Conservation (phyloP, 495 filamentous ascomycete genomes). For the Aspergillus baeticus region DNA sequence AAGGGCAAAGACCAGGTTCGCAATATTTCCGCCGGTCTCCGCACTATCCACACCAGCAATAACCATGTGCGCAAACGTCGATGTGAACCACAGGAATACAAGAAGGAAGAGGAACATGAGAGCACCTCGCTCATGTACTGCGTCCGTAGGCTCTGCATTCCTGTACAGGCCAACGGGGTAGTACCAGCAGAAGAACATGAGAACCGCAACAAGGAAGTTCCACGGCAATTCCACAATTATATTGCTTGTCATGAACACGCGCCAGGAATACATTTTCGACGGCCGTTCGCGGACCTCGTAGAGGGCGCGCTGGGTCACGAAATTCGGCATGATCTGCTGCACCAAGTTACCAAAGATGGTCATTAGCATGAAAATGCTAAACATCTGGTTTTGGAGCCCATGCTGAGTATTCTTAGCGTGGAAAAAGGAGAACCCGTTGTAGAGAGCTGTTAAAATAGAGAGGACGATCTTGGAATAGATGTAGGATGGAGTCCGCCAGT, state of each 20-base stretch:
- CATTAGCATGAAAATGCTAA: slow-evolving; percentile 83
- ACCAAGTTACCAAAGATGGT: slow-evolving; percentile 80
- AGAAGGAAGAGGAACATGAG: slow-evolving; percentile 58
- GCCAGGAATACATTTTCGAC: slow-evolving; percentile 75
- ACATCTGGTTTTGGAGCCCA: slow-evolving; percentile 89
- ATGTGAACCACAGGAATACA: slow-evolving; percentile 57
- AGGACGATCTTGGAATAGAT: slow-evolving; percentile 59
- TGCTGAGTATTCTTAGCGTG: slow-evolving; percentile 69
- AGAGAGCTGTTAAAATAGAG: slow-evolving; percentile 54
- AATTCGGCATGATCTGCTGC: slow-evolving; percentile 76
- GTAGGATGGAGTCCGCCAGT: slow-evolving; percentile 61
- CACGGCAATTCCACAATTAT: slow-evolving; percentile 78
- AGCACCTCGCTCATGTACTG: slow-evolving; percentile 49
- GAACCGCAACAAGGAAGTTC: slow-evolving; percentile 58
- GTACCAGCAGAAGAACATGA: slow-evolving; percentile 67
- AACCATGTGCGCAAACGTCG: slow-evolving; percentile 64
- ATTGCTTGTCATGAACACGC: slow-evolving; percentile 64
- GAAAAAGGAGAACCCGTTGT: slow-evolving; percentile 93
- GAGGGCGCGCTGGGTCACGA: slow-evolving; percentile 62
- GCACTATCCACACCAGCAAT: slow-evolving; percentile 62
- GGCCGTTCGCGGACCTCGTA: slow-evolving; percentile 73
- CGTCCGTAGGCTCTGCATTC: slow-evolving; percentile 46
- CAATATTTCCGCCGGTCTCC: slow-evolving; percentile 60
- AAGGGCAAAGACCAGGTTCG: slow-evolving; percentile 61
- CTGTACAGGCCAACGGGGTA: slow-evolving; percentile 64